These are phyloP conservation scores for Breynia disticha DNA, from an alignment of 441 rosid genomes.

Conservation along the genomic window DNA sequence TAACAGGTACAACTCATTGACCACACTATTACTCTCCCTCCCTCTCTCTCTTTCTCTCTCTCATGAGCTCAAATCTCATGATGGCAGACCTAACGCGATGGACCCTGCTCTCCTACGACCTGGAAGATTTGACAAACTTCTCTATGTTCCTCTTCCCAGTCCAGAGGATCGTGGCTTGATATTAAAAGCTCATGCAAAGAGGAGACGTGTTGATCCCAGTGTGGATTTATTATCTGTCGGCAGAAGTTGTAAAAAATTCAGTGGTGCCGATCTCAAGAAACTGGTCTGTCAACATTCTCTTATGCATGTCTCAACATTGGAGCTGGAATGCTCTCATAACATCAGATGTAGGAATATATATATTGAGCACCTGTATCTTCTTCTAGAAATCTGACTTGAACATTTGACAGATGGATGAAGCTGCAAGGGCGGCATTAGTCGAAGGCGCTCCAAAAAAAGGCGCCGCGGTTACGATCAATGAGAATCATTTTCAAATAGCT, in stretches of 20 bases:
- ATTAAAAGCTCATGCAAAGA: constrained; percentile 71
- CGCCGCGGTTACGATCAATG: constrained; percentile 35
- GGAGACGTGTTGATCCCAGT: constrained; percentile 60
- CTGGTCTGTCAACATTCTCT: constrained; percentile 27
- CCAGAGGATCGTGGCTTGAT: constrained; percentile 70
- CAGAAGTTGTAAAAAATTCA: constrained; percentile 53
- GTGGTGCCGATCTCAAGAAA: constrained; percentile 72
- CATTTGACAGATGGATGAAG: constrained; percentile 64
- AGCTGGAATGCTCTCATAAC: too few species aligned
- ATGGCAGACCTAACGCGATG: constrained; percentile 68
- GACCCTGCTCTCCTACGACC: constrained; percentile 85
- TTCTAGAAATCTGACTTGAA: not conserved
- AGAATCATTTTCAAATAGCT: constrained; percentile 52
- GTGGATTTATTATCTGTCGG: constrained; percentile 69
- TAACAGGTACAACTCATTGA: constrained; percentile 40
- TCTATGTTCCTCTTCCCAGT: constrained; percentile 71
- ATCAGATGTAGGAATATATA: too few species aligned
- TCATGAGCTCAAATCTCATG: constrained; percentile 12
- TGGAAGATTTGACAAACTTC: constrained; percentile 88
- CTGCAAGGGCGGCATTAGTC: constrained; percentile 59
- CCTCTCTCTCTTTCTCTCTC: not conserved
- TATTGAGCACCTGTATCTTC: not conserved
- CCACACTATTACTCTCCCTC: not conserved
- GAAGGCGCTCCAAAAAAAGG: constrained; percentile 31
- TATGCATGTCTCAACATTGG: not conserved